Evolutionary conservation across 495 filamentous ascomycete genomes (phyloP).

Genomic region (Neurospora sublineolata): DNA sequence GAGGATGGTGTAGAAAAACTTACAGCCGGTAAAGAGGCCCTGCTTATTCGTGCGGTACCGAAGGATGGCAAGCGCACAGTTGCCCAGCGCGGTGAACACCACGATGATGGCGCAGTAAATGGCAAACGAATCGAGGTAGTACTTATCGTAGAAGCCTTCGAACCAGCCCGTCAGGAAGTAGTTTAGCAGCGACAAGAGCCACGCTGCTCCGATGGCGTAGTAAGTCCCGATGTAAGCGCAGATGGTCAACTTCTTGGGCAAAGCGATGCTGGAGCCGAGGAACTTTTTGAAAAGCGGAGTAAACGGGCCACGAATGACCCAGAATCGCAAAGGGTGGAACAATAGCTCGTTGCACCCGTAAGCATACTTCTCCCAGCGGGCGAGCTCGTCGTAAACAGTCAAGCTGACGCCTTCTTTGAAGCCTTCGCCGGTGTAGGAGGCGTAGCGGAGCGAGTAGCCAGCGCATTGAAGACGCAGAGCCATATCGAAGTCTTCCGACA

Average conservation of each 20-base stretch:
- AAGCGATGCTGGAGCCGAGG: constrained; percentile 44
- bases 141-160: constrained; percentile 45
- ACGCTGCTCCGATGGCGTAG: constrained; percentile 58
- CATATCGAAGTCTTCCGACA: constrained; percentile 71
- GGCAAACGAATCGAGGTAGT: constrained; percentile 50
- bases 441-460: constrained; percentile 54
- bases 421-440: constrained; percentile 49
- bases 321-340: constrained; percentile 39
- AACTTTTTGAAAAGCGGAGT: constrained; percentile 55
- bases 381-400: constrained; percentile 64
- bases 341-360: constrained; percentile 63
- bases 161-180: constrained; percentile 56
- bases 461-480: constrained; percentile 52
- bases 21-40: constrained; percentile 23
- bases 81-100: constrained; percentile 45
- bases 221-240: constrained; percentile 67
- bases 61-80: constrained; percentile 40
- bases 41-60: constrained; percentile 40
- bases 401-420: constrained; percentile 68
- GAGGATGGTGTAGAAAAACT: constrained; percentile 6
- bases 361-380: constrained; percentile 69
- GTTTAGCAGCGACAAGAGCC: constrained; percentile 52
- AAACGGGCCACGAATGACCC: constrained; percentile 47
- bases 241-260: constrained; percentile 58
- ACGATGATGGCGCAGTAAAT: constrained; percentile 46